Conservation (phyloP, 441 rosid species). For the Dalechampia spathulata region DNA sequence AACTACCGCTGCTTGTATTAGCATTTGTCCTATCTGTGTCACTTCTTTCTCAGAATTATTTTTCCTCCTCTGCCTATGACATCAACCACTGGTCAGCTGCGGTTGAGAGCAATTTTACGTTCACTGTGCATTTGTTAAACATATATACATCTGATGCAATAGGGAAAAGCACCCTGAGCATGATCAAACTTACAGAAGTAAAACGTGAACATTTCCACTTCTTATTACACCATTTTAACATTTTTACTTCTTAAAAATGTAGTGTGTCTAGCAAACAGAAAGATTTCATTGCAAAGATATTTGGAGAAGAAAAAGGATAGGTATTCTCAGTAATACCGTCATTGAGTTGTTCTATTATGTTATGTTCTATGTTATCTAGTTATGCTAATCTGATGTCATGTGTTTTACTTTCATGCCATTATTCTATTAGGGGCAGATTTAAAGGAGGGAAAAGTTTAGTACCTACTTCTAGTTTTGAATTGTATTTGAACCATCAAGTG, state of each 20-base stretch:
- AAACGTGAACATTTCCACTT: not conserved
- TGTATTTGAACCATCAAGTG: conserved; percentile 45
- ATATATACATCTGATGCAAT: too few relatives aligned
- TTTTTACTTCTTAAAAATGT: conserved; percentile 35
- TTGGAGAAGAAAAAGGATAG: conserved; percentile 80
- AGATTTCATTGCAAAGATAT: conserved; percentile 61
- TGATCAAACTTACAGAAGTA: not conserved
- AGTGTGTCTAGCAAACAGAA: conserved; percentile 64
- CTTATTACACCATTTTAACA: conserved; percentile 11
- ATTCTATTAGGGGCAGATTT: conserved; percentile 42
- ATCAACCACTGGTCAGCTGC: too few relatives aligned
- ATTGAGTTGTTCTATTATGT: not conserved
- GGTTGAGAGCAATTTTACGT: too few relatives aligned
- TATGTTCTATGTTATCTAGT: not conserved
- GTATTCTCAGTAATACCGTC: conserved; percentile 22
- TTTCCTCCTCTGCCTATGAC: too few relatives aligned
- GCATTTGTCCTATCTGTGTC: too few relatives aligned
- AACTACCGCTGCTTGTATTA: too few relatives aligned
- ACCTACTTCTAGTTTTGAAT: conserved; percentile 42
- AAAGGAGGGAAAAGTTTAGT: conserved; percentile 53
- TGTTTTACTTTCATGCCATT: conserved; percentile 2
- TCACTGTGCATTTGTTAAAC: too few relatives aligned
- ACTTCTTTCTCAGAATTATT: too few relatives aligned
- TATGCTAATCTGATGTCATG: not conserved
- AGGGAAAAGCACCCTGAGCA: not conserved